Evolutionary conservation across 2,329 filamentous ascomycete genomes (phyloP).

Genomic region (Talaromyces sp.): DNA sequence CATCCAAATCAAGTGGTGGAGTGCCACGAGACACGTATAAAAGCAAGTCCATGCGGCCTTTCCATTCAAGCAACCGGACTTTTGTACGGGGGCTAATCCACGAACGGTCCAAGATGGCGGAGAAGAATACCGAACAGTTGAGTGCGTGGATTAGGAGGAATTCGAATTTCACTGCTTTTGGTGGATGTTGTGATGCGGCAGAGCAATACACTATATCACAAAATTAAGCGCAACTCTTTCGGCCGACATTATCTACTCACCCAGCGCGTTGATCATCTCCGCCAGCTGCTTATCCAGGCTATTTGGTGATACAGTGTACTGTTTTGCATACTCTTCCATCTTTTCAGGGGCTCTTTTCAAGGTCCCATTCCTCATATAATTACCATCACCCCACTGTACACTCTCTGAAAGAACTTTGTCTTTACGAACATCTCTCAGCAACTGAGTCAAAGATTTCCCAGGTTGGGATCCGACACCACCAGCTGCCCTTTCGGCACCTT

Average conservation of each 20-base stretch:
- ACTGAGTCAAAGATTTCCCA: constrained; percentile 47
- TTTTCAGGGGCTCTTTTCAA: constrained; percentile 59
- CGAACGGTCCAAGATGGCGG: constrained; percentile 53
- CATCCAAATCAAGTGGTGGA: constrained; percentile 56
- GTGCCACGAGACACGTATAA: constrained; percentile 67
- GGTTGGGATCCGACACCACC: constrained; percentile 25
- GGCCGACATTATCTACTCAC: constrained; percentile 28
- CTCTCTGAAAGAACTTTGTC: constrained; percentile 56
- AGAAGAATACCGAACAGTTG: constrained; percentile 72
- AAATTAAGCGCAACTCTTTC: not conserved
- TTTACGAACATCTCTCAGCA: constrained; percentile 57
- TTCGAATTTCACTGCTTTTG: constrained; percentile 68
- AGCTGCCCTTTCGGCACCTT: constrained; percentile 30
- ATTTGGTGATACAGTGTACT: constrained; percentile 53
- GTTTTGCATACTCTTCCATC: constrained; percentile 58
- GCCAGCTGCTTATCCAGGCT: constrained; percentile 55
- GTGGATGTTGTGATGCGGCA: constrained; percentile 58
- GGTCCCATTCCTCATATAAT: constrained; percentile 67
- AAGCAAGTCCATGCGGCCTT: constrained; percentile 68
- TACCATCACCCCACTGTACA: constrained; percentile 49
- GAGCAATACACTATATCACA: constrained; percentile 47
- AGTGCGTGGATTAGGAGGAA: constrained; percentile 80
- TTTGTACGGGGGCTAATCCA: constrained; percentile 62
- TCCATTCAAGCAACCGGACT: constrained; percentile 72
- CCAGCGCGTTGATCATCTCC: constrained; percentile 66